Base-by-base conservation (phyloP, 1,139 yeast genomes). In the Debaryomyces subglobosus region DNA sequence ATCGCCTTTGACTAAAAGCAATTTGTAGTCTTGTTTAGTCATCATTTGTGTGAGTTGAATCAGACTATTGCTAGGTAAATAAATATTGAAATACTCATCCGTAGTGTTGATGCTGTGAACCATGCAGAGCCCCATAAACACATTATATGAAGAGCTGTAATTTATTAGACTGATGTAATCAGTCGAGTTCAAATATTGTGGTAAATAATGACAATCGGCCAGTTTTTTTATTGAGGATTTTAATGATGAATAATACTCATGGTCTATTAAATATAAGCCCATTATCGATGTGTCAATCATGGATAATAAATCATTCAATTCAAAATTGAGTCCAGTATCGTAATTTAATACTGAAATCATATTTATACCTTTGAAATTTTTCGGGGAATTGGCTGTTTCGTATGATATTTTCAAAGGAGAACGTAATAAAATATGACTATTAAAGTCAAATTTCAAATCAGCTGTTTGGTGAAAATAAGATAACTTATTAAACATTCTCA, bases 1-100 rank as follows among this genome's bases (percentile, higher is more conserved):
- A 38, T 84, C 79, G 1, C 95, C 95, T 53, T 89, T 77, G 0
- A 82, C 74, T 1, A 89, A 51, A 0, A 86, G 50, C 43, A 84
- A 60, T 41, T 72, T 72, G 39, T 59, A 60, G 0, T 71, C 70
- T 1, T 62, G 53, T 4, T 21, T 12, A 40, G 39, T 39, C 16
- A 64, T 50, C 20, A 51, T 49, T 20, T 36, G 39, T 21, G 35
- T 55, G 29, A 65, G 50, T 16, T 16, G 47, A 10, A 47, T 50
- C 27, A 38, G 50, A 9, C 50, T 54, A 9, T 67, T 55, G 1
- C 64, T 49, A 0, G 95, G 90, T 0, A 87, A 68, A 56, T 88
- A 84, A 1, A 90, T 48, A 51, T 87, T 84, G 45, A 88, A 59
- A 30, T 68, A 59, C 8, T 67, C 61, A 1, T 68, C 60, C 0